A percentile compares a stretch with the other conserved stretches of the same genome.
These are phyloP conservation scores for Phanerodontia chrysosporium DNA, from an alignment of 768 basidiomycete genomes.

Conservation along the genomic window DNA sequence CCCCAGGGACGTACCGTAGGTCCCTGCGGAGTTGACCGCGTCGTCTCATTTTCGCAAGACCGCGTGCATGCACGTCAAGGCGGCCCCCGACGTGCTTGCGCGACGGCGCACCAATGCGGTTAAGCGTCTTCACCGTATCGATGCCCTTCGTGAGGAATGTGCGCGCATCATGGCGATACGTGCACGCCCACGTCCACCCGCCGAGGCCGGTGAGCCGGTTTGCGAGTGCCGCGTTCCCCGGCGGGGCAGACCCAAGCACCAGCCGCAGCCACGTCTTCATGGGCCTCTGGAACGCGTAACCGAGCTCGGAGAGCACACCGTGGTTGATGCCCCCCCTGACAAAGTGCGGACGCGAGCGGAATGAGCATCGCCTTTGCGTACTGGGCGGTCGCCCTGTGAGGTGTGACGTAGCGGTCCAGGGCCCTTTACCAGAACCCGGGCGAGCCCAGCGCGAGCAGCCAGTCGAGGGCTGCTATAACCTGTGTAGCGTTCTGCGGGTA, in stretches of 20 bases:
- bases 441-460: neutral
- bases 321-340: conserved; percentile 6
- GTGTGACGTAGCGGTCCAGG: neutral
- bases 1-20: conserved; percentile 11
- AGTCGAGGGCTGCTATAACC: neutral
- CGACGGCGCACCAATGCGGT: conserved; percentile 7
- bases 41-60: conserved; percentile 8
- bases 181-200: conserved; percentile 13
- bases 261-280: conserved; percentile 9
- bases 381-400: neutral
- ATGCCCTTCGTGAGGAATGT: conserved; percentile 5
- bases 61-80: conserved; percentile 2
- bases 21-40: conserved; percentile 12
- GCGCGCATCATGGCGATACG: neutral
- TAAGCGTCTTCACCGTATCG: neutral
- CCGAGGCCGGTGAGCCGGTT: neutral
- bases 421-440: neutral
- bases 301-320: conserved; percentile 2
- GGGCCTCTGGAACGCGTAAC: conserved; percentile 9
- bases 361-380: conserved; percentile 10
- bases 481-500: neutral
- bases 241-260: conserved; percentile 13
- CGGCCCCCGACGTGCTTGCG: conserved; percentile 16
- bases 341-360: conserved; percentile 11
- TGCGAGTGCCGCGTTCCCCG: neutral